phyloP scores from a whole-genome alignment of 106 monocot species.

The Platanthera guangdongensis region DNA sequence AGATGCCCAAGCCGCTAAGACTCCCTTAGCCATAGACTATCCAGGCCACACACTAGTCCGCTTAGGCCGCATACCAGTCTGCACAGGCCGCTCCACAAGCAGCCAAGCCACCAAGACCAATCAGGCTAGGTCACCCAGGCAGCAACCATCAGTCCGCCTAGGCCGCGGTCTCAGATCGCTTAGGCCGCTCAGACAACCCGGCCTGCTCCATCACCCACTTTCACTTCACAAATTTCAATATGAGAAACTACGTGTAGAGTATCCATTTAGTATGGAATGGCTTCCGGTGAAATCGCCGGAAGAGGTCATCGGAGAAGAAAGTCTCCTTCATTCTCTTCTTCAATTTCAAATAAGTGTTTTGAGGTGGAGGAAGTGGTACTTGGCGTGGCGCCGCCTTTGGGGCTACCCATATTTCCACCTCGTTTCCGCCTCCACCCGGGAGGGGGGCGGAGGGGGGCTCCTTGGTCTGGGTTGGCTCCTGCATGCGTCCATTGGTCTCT shows the following conservation, averaged over 20 bases:
- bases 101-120: too few relatives aligned
- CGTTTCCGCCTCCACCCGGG: neutral
- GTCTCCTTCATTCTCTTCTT: slow-evolving; percentile 71
- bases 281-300: slow-evolving; percentile 53
- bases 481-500: neutral
- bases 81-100: too few relatives aligned
- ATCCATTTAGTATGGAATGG: slow-evolving; percentile 26
- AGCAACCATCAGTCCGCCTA: too few relatives aligned
- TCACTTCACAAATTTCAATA: too few relatives aligned
- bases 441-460: neutral
- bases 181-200: too few relatives aligned
- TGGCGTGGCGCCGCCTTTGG: neutral
- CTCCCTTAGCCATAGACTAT: too few relatives aligned
- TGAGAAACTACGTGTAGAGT: slow-evolving; percentile 42
- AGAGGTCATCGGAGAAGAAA: slow-evolving; percentile 85
- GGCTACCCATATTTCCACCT: slow-evolving; percentile 2
- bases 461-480: neutral
- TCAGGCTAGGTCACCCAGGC: too few relatives aligned
- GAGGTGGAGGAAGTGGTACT: slow-evolving; percentile 33
- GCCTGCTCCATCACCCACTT: too few relatives aligned
- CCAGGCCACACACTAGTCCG: too few relatives aligned
- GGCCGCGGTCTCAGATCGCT: too few relatives aligned
- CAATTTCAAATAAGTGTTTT: slow-evolving; percentile 38
- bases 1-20: too few relatives aligned
- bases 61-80: too few relatives aligned